These are phyloP conservation scores for Candida ficus DNA, from an alignment of 805 yeast species.

Conservation along the genomic window DNA sequence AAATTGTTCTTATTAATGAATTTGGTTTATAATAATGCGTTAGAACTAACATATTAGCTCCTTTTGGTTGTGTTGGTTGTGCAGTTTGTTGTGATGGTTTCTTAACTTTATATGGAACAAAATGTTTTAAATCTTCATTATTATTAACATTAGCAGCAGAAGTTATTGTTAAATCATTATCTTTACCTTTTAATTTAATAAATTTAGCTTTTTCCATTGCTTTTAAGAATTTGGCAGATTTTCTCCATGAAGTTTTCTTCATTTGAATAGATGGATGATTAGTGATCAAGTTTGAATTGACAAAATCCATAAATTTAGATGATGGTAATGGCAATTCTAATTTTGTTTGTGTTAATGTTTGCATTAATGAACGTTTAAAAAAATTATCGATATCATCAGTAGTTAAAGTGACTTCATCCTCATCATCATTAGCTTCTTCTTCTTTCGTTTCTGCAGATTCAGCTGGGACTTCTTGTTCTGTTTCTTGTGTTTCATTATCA, in stretches of 20 bases:
- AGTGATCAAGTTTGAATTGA: slow-evolving; percentile 69
- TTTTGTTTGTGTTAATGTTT: slow-evolving; percentile 54
- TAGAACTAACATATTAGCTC: slow-evolving; percentile 29
- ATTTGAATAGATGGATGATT: slow-evolving; percentile 53
- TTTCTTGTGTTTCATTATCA: slow-evolving; percentile 3
- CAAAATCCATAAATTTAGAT: slow-evolving; percentile 66
- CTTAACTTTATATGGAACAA: slow-evolving; percentile 54
- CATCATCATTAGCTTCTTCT: slow-evolving; percentile 7
- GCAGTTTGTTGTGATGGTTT: slow-evolving; percentile 15
- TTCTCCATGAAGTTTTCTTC: slow-evolving; percentile 86
- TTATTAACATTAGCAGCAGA: slow-evolving; percentile 40
- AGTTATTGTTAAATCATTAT: slow-evolving; percentile 66
- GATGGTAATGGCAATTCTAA: slow-evolving; percentile 63
- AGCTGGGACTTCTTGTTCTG: no score
- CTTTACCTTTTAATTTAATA: slow-evolving; percentile 74
- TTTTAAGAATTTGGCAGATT: slow-evolving; percentile 78
- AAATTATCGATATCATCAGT: slow-evolving; percentile 70
- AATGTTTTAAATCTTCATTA: slow-evolving; percentile 47
- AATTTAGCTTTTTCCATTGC: slow-evolving; percentile 76
- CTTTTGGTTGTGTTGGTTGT: slow-evolving; percentile 2
- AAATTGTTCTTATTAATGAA: slow-evolving; percentile 39
- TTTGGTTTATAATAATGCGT: slow-evolving; percentile 61
- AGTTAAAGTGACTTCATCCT: slow-evolving; percentile 29
- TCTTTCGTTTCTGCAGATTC: slow-evolving; percentile 9
- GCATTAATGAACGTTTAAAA: slow-evolving; percentile 64